Conservation (phyloP, 257 asterid genomes). For the Salvia miltiorrhiza region DNA sequence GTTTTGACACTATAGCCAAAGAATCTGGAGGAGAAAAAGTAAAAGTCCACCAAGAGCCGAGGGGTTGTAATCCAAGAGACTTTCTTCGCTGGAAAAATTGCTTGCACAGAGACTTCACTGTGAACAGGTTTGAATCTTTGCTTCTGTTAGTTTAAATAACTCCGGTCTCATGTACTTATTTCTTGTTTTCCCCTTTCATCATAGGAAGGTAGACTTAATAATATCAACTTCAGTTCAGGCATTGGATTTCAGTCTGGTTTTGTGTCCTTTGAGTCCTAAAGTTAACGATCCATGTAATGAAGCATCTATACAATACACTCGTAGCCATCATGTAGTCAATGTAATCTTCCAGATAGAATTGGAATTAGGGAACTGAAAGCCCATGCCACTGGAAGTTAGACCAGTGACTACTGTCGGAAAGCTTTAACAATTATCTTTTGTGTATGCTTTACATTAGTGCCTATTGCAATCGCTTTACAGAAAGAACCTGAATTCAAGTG, state of each 20-base stretch:
- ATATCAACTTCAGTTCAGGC: slow-evolving; percentile 13
- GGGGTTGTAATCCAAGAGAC: slow-evolving; percentile 48
- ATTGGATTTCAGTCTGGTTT: background rate
- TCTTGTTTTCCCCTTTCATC: background rate
- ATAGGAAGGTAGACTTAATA: slow-evolving; percentile 12
- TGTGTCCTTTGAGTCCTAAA: slow-evolving; percentile 4
- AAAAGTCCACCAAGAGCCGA: slow-evolving; percentile 37
- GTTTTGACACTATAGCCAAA: slow-evolving; percentile 66
- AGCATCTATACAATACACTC: slow-evolving; percentile 7
- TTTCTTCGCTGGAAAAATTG: slow-evolving; percentile 64
- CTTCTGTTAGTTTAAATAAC: background rate
- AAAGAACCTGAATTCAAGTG: background rate
- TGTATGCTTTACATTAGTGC: background rate
- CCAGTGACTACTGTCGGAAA: background rate
- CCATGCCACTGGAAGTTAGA: background rate
- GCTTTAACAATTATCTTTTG: background rate
- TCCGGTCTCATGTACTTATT: background rate
- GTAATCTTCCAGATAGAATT: background rate
- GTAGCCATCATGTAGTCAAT: slow-evolving; percentile 7
- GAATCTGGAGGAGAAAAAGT: slow-evolving; percentile 20
- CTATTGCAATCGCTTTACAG: background rate
- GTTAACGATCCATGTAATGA: background rate
- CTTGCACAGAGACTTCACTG: slow-evolving; percentile 84
- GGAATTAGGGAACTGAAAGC: slow-evolving; percentile 12
- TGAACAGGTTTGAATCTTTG: slow-evolving; percentile 62